phyloP scores from a whole-genome alignment of 2,329 filamentous ascomycete species.

The Diaporthe aspalathi region DNA sequence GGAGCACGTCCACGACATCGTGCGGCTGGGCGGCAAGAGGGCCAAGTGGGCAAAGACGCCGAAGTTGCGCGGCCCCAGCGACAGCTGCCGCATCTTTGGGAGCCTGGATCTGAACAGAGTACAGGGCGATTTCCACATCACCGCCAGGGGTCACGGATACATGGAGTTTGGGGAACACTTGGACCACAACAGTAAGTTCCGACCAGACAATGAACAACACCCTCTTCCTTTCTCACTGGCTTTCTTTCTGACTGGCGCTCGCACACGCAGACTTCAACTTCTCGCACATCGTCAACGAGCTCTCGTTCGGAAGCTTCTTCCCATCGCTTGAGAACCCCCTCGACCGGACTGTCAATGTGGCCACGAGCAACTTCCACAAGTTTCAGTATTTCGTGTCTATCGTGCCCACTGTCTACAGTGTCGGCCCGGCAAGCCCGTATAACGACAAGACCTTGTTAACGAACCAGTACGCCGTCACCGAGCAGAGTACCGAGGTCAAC shows the following conservation, averaged over 20 bases:
- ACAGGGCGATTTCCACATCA: slow-evolving; percentile 98
- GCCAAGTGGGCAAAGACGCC: slow-evolving; percentile 83
- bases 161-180: slow-evolving; percentile 82
- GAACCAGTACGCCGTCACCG: slow-evolving; percentile 98
- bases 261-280: slow-evolving; percentile 87
- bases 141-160: slow-evolving; percentile 95
- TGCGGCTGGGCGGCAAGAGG: slow-evolving; percentile 74
- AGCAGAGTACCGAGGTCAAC: slow-evolving; percentile 78
- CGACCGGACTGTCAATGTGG: slow-evolving; percentile 86
- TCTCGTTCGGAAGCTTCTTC: slow-evolving; percentile 98
- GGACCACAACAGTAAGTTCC: slow-evolving; percentile 78
- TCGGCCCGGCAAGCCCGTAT: slow-evolving; percentile 55
- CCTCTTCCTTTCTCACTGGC: background rate
- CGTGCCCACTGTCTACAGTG: slow-evolving; percentile 92
- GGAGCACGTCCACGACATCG: slow-evolving; percentile 91
- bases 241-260: background rate
- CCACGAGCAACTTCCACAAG: slow-evolving; percentile 85
- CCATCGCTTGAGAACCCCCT: slow-evolving; percentile 93
- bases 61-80: slow-evolving; percentile 65
- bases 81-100: slow-evolving; percentile 91
- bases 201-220: background rate
- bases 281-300: slow-evolving; percentile 93
- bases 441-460: slow-evolving; percentile 78
- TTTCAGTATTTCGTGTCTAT: slow-evolving; percentile 98
- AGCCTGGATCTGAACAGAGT: slow-evolving; percentile 95